A percentile compares a stretch with the other conserved stretches of the same genome.
Conservation (phyloP, 108 stramenopile species). For the Seminavis robusta region DNA sequence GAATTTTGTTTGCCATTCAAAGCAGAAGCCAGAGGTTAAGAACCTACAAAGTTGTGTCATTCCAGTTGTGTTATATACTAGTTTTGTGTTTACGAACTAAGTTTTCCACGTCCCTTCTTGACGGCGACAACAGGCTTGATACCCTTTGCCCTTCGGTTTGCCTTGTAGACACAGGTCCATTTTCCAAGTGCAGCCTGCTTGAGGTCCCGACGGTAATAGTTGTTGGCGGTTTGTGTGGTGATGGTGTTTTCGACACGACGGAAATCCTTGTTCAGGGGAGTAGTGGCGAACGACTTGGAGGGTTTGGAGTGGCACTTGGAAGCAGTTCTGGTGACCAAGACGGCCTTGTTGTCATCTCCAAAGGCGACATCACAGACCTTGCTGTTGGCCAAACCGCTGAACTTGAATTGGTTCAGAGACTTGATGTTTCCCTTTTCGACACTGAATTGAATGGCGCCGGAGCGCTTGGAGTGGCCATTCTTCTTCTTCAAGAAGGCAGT, state of each 20-base stretch:
- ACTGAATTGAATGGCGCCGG: slow-evolving; percentile 81
- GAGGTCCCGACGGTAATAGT: slow-evolving; percentile 91
- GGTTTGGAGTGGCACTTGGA: slow-evolving; percentile 65
- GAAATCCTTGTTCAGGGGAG: slow-evolving; percentile 88
- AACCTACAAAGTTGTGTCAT: too few species aligned
- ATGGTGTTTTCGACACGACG: slow-evolving; percentile 75
- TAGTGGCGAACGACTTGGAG: slow-evolving; percentile 56
- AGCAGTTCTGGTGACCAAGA: slow-evolving; percentile 78
- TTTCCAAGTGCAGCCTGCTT: slow-evolving; percentile 77
- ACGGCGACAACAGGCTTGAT: slow-evolving; percentile 74
- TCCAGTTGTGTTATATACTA: not conserved
- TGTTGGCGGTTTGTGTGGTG: slow-evolving; percentile 63
- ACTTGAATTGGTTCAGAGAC: slow-evolving; percentile 88
- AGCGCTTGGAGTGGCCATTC: slow-evolving; percentile 86
- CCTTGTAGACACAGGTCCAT: slow-evolving; percentile 86
- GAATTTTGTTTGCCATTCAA: too few species aligned
- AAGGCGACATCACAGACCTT: slow-evolving; percentile 73
- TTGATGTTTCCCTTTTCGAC: slow-evolving; percentile 88
- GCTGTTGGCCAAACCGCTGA: slow-evolving; percentile 88
- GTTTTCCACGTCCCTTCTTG: slow-evolving; percentile 84
- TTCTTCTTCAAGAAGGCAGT: slow-evolving; percentile 89
- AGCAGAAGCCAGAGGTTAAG: too few species aligned
- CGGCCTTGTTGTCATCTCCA: slow-evolving; percentile 71
- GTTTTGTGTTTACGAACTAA: slow-evolving; percentile 2
- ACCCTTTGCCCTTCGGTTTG: slow-evolving; percentile 83